A percentile compares a stretch with the other conserved stretches of the same genome.
These are phyloP conservation scores for Hymenoscyphus scutula DNA, from an alignment of 2,329 filamentous ascomycete genomes.

Conservation along the genomic window DNA sequence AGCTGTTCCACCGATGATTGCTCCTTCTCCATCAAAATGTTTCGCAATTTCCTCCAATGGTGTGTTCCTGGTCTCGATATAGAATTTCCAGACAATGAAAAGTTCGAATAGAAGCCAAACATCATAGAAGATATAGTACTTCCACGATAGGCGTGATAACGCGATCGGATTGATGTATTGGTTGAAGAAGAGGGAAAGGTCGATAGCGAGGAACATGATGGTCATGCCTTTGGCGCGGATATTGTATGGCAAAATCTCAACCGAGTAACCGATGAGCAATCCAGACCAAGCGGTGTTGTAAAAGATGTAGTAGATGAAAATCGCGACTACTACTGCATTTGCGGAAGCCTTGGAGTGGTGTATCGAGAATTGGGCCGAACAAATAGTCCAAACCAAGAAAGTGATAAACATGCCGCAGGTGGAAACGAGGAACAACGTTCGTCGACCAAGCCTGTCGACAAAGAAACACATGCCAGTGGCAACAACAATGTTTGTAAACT, in stretches of 20 bases:
- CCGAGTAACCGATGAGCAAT: slow-evolving; percentile 28
- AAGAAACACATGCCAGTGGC: slow-evolving; percentile 32
- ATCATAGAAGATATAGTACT: slow-evolving; percentile 43
- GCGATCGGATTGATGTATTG: slow-evolving; percentile 42
- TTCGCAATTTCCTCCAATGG: slow-evolving; percentile 45
- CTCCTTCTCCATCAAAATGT: slow-evolving; percentile 43
- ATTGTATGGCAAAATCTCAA: slow-evolving; percentile 32
- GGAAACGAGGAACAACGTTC: slow-evolving; percentile 27
- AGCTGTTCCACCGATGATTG: slow-evolving; percentile 23
- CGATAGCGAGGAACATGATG: slow-evolving; percentile 43
- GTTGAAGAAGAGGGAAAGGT: slow-evolving; percentile 42
- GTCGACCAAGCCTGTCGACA: slow-evolving; percentile 34
- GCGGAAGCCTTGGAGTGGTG: slow-evolving; percentile 20
- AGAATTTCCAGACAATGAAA: slow-evolving; percentile 30
- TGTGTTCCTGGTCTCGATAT: slow-evolving; percentile 42
- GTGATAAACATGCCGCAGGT: slow-evolving; percentile 32
- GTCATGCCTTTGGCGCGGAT: slow-evolving; percentile 38
- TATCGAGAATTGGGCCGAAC: slow-evolving; percentile 24
- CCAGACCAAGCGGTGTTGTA: slow-evolving; percentile 37
- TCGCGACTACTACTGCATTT: slow-evolving; percentile 42
- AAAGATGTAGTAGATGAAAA: slow-evolving; percentile 50
- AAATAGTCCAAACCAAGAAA: slow-evolving; percentile 35
- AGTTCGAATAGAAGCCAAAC: slow-evolving; percentile 32
- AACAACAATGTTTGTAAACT: slow-evolving; percentile 26
- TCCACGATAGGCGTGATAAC: slow-evolving; percentile 40